phyloP scores from a whole-genome alignment of 345 rosid species.

The Trapa incisa region DNA sequence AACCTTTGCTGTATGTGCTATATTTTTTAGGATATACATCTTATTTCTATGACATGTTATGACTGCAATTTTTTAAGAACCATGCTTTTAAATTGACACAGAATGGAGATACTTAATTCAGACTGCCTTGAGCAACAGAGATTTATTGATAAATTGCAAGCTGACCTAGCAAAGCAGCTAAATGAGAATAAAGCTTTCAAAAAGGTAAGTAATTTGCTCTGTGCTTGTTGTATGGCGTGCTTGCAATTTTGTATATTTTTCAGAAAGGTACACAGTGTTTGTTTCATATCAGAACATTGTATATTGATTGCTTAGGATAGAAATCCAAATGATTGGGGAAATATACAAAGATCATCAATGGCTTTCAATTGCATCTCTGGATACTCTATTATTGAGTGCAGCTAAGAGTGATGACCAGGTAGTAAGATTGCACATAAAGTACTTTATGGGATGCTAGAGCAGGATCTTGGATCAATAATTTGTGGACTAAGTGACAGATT shows the following conservation, averaged over 20 bases:
- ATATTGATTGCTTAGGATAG: neutral
- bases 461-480: neutral
- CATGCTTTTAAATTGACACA: conserved; percentile 18
- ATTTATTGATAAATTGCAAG: conserved; percentile 40
- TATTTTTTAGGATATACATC: neutral
- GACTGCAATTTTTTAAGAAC: neutral
- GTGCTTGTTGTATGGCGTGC: neutral
- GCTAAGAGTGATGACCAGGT: neutral
- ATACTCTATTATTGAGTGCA: neutral
- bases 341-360: neutral
- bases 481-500: neutral
- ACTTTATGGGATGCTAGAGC: neutral
- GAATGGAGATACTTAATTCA: conserved; percentile 60
- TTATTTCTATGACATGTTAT: neutral
- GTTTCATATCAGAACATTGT: neutral
- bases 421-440: neutral
- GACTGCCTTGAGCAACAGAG: conserved; percentile 50
- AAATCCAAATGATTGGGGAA: neutral
- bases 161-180: conserved; percentile 45
- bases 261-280: neutral
- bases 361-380: neutral
- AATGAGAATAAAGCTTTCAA: conserved; percentile 41
- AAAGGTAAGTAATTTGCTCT: conserved; percentile 34
- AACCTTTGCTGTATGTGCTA: neutral
- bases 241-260: neutral